phyloP scores from a whole-genome alignment of 2,329 filamentous ascomycete species.

The Aspergillus sp. region DNA sequence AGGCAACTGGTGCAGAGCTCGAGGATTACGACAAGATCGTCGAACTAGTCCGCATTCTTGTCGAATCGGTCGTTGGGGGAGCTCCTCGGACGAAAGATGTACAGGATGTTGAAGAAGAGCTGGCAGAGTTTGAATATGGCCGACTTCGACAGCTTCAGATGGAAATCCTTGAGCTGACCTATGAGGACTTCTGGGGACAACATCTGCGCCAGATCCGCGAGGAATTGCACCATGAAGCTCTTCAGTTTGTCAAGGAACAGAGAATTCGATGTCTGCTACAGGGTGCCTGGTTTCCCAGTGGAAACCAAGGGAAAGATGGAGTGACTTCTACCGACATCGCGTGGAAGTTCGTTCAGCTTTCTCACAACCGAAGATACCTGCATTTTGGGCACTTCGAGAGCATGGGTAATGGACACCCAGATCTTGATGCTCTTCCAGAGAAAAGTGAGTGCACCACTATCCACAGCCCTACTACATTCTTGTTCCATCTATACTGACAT shows the following conservation, averaged over 20 bases:
- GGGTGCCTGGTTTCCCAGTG: constrained; percentile 78
- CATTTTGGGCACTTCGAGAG: constrained; percentile 83
- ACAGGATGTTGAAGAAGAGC: constrained; percentile 81
- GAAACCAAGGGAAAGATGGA: constrained; percentile 48
- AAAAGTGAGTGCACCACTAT: constrained; percentile 54
- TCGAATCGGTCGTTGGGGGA: constrained; percentile 84
- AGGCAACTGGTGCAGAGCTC: constrained; percentile 76
- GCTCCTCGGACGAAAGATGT: constrained; percentile 80
- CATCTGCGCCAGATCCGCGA: constrained; percentile 89
- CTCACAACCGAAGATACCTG: constrained; percentile 84
- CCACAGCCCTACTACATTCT: neutral
- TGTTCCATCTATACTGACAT: neutral
- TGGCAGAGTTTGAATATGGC: constrained; percentile 76
- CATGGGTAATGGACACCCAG: constrained; percentile 63
- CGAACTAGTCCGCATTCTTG: constrained; percentile 82
- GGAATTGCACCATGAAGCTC: constrained; percentile 82
- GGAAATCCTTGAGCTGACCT: constrained; percentile 84
- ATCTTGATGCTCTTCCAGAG: constrained; percentile 69
- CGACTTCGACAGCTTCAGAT: constrained; percentile 84
- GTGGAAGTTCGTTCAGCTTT: constrained; percentile 84
- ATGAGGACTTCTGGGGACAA: constrained; percentile 91
- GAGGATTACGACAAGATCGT: constrained; percentile 92
- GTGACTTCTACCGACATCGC: constrained; percentile 41
- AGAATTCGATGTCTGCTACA: constrained; percentile 83
- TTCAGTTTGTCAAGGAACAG: constrained; percentile 97